Percentiles rank a stretch among this genome's conserved stretches.
Evolutionary conservation across 1,284 basidiomycete genomes (phyloP).

Genomic region (Microbotryum silenes-acaulis): DNA sequence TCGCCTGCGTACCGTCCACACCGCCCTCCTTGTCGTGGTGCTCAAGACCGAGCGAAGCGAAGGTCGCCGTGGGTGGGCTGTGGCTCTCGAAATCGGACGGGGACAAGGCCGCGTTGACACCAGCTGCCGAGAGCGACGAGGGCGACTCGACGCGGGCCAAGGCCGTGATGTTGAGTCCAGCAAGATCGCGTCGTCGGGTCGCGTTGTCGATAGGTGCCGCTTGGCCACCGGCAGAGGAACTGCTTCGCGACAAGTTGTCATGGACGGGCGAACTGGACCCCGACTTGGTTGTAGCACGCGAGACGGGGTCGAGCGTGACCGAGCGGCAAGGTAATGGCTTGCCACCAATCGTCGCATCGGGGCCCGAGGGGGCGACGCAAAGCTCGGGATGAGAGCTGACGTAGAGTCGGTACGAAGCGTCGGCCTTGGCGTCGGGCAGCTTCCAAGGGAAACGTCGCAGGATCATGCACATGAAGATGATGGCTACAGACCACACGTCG

Average conservation of each 20-base stretch:
- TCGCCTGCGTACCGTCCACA: background rate
- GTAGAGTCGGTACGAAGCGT: conserved; percentile 84
- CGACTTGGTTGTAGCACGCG: conserved; percentile 19
- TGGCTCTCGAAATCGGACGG: background rate
- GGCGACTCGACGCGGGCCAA: conserved; percentile 27
- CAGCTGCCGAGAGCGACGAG: conserved; percentile 9
- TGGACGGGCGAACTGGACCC: conserved; percentile 16
- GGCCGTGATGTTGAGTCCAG: conserved; percentile 25
- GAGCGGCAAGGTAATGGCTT: conserved; percentile 28
- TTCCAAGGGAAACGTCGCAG: conserved; percentile 98
- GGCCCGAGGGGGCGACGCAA: conserved; percentile 42
- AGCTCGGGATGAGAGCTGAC: conserved; percentile 86
- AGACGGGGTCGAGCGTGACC: conserved; percentile 10
- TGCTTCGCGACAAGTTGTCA: conserved; percentile 13
- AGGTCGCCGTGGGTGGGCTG: background rate
- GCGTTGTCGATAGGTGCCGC: background rate
- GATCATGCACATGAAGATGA: conserved; percentile 99
- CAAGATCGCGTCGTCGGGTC: conserved; percentile 10
- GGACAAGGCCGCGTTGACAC: background rate
- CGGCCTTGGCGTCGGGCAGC: conserved; percentile 88
- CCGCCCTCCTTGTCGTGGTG: background rate
- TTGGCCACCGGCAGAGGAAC: background rate
- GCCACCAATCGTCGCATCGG: conserved; percentile 22
- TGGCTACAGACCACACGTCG: conserved; percentile 96
- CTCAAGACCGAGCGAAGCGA: background rate